phyloP scores from a whole-genome alignment of 352 stramenopile species.

The Globisporangium iwayamae region DNA sequence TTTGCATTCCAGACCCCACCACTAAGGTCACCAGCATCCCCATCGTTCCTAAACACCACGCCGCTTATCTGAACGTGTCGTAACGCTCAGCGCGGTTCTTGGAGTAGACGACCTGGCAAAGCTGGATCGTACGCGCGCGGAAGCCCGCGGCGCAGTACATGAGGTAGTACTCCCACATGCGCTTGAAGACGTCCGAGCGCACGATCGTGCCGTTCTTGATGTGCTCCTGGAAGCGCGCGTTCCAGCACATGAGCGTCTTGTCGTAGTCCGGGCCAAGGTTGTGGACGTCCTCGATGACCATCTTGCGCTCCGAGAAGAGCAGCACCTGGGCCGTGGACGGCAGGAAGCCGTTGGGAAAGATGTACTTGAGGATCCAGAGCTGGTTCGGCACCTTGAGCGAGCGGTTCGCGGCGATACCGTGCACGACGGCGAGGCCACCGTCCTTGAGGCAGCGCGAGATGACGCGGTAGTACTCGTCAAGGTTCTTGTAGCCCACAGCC shows the following conservation, averaged over 20 bases:
- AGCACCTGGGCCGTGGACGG: slow-evolving; percentile 76
- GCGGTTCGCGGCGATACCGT: slow-evolving; percentile 81
- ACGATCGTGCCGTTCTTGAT: slow-evolving; percentile 71
- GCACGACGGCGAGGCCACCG: slow-evolving; percentile 65
- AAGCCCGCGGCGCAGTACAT: slow-evolving; percentile 89
- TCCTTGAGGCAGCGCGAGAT: slow-evolving; percentile 83
- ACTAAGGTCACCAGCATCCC: too few species aligned
- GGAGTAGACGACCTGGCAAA: slow-evolving; percentile 82
- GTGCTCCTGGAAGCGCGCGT: slow-evolving; percentile 82
- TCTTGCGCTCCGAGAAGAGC: slow-evolving; percentile 72
- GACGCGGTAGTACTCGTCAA: slow-evolving; percentile 82
- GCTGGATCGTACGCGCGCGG: slow-evolving; percentile 80
- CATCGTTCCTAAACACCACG: background rate
- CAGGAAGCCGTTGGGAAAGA: slow-evolving; percentile 88
- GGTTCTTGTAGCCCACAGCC: slow-evolving; percentile 87
- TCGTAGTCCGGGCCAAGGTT: slow-evolving; percentile 88
- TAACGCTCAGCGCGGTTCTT: slow-evolving; percentile 81
- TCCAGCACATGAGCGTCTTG: slow-evolving; percentile 89
- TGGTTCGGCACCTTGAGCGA: slow-evolving; percentile 81
- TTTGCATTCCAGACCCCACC: background rate
- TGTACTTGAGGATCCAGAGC: slow-evolving; percentile 90
- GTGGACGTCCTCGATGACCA: slow-evolving; percentile 80
- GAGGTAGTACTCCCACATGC: slow-evolving; percentile 90
- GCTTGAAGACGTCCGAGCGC: slow-evolving; percentile 78
- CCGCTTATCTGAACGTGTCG: slow-evolving; percentile 69